Evolutionary conservation across 768 basidiomycete genomes (phyloP), one percentile per base, ranked within the genome.

Genomic region (Lactarius akahatsu): DNA sequence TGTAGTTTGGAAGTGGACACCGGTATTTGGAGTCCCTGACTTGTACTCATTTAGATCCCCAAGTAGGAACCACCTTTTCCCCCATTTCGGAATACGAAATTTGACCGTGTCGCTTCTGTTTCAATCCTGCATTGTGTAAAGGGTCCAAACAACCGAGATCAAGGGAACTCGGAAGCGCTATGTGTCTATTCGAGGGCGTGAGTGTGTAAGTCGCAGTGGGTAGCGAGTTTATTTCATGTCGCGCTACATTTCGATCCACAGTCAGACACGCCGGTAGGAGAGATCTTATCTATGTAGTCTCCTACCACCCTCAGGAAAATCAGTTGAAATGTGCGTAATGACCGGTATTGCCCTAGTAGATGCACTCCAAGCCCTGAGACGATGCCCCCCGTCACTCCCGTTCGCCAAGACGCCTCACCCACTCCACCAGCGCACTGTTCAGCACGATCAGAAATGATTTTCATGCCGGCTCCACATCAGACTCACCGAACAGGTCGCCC

Each of bases 401-500:
- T 55, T 57, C 47, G 7, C 61, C 68, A 36, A 69, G 43, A 26
- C 70, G 59, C 50, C 45, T 65, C 68, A 47, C 70, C 68, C 68
- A 71, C 32, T 71, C 70, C 9, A 69, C 52, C 34, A 71, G 30
- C 15, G 70, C 70, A 20, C 70, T 71, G 47, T 47, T n/a, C 52
- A 47, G 13, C 15, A 38, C 36, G 32, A 28, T 59, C 10, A 59
- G 57, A 50, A 7, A 32, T 30, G 20, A 16, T 10, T n/a, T 20
- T 26, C 20, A 45, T 11, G 10, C 9, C 11, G 41, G 34, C 15
- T 2, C n/a, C 30, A 18, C 57, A 56, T 28, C 5, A 10, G 34
- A 73, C 87, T 74, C 70, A 90, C 89, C 91, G 80, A 68, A 89
- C 88, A 41, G 90, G 89, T 45, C 91, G 83, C 7, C 91, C 91